Evolutionary conservation across 78 protist genomes (phyloP).

Genomic region (Anaeramoeba flamelloides): DNA sequence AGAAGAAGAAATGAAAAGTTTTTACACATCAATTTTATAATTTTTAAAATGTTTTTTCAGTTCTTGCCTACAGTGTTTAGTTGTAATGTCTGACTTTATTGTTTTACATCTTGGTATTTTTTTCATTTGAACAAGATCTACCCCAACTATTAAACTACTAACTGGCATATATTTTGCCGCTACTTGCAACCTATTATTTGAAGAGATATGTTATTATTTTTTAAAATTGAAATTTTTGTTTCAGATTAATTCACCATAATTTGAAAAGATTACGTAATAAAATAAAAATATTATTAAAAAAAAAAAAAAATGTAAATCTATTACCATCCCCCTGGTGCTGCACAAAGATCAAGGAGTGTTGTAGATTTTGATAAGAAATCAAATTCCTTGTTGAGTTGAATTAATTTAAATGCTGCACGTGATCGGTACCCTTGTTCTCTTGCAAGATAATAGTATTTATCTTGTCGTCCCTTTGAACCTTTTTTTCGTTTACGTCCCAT

Average conservation of each 20-base stretch:
- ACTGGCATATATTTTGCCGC: constrained; percentile 74
- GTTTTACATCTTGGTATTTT: constrained; percentile 54
- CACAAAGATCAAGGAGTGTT: constrained; percentile 91
- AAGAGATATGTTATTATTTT: too few relatives aligned
- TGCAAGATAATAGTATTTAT: constrained; percentile 75
- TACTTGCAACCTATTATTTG: constrained; percentile 67
- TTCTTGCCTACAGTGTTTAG: constrained; percentile 59
- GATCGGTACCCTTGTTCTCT: constrained; percentile 91
- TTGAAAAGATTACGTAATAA: neutral
- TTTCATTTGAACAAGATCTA: constrained; percentile 88
- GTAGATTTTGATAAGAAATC: constrained; percentile 56
- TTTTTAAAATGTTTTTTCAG: constrained; percentile 38
- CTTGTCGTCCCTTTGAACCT: neutral
- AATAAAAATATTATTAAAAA: neutral
- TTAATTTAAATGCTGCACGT: constrained; percentile 96
- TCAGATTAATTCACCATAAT: too few relatives aligned
- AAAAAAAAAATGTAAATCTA: constrained; percentile 19
- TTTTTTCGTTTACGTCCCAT: neutral
- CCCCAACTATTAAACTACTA: constrained; percentile 63
- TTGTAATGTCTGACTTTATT: constrained; percentile 87
- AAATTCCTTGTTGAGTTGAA: constrained; percentile 87
- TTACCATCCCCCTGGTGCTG: constrained; percentile 96
- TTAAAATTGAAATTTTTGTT: too few relatives aligned
- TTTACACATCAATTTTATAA: constrained; percentile 50
- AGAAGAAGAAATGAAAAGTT: too few relatives aligned